phyloP scores from a whole-genome alignment of 164 flowering plant genomes.

The Dillenia turbinata region DNA sequence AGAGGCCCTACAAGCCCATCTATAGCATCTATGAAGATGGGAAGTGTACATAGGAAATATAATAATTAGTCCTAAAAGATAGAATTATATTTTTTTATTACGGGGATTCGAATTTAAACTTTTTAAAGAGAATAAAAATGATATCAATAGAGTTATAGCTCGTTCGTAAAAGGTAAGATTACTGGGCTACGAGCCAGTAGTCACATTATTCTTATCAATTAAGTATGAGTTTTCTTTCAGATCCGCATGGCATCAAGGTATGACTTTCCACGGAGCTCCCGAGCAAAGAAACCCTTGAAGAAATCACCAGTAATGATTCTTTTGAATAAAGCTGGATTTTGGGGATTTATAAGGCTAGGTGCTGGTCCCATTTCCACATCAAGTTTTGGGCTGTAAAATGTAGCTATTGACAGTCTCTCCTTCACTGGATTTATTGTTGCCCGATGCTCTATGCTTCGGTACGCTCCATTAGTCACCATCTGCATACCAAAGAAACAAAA shows the following conservation, averaged over 20 bases:
- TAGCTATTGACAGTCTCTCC: conserved; percentile 32
- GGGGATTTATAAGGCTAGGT: conserved; percentile 15
- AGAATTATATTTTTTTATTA: too few species aligned
- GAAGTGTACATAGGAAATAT: too few species aligned
- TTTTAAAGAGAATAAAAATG: too few species aligned
- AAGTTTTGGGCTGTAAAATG: conserved; percentile 17
- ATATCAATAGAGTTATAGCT: too few species aligned
- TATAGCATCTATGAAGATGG: too few species aligned
- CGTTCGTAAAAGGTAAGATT: too few species aligned
- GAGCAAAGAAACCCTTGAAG: neutral
- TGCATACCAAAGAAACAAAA: conserved; percentile 3
- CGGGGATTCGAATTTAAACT: too few species aligned
- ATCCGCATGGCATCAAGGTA: neutral
- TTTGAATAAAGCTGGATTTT: conserved; percentile 22
- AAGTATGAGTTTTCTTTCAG: neutral
- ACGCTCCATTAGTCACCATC: conserved; percentile 29
- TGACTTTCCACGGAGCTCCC: neutral
- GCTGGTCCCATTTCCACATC: conserved; percentile 25
- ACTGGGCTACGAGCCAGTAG: too few species aligned
- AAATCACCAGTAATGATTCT: neutral
- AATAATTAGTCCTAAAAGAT: too few species aligned
- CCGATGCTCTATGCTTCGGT: conserved; percentile 32
- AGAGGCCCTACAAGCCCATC: too few species aligned
- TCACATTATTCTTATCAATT: too few species aligned
- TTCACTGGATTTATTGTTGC: conserved; percentile 20